Percentiles rank a stretch among this genome's conserved stretches.
phyloP scores from a whole-genome alignment of 202 grass and related monocot genomes.

The Panicum hallii region DNA sequence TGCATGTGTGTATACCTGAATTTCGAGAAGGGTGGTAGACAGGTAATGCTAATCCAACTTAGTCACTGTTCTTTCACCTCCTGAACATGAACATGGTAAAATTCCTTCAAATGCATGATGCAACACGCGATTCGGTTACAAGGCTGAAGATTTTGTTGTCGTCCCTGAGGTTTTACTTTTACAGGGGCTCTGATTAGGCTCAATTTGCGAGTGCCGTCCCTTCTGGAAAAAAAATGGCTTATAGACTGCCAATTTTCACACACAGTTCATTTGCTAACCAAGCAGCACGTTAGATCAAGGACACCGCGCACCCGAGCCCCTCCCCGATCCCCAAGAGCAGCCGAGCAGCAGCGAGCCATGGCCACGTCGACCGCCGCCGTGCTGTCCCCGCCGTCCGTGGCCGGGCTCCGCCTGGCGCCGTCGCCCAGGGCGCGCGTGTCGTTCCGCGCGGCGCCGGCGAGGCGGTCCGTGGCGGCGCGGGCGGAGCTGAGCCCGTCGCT shows the following conservation, averaged over 20 bases:
- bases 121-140: not conserved
- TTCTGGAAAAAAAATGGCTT: not conserved
- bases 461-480: slow-evolving; percentile 59
- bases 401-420: slow-evolving; percentile 64
- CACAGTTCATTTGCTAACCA: not conserved
- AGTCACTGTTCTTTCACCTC: not conserved
- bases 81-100: not conserved
- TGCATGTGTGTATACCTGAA: not conserved
- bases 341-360: slow-evolving; percentile 35
- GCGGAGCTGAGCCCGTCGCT: slow-evolving; percentile 79
- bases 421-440: slow-evolving; percentile 43
- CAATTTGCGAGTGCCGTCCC: not conserved
- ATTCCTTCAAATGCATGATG: not conserved
- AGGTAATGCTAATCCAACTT: not conserved
- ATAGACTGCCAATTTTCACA: not conserved
- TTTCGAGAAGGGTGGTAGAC: slow-evolving; percentile 15
- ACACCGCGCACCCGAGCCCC: not conserved
- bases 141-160: not conserved
- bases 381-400: slow-evolving; percentile 61
- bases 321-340: not conserved
- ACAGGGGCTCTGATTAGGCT: not conserved
- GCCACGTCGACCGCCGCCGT: slow-evolving; percentile 60
- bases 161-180: not conserved
- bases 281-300: slow-evolving; percentile 39
- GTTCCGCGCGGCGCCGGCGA: slow-evolving; percentile 38